Conservation (phyloP, 371 early-diverging fungal species). For the Lichtheimia corymbifera region DNA sequence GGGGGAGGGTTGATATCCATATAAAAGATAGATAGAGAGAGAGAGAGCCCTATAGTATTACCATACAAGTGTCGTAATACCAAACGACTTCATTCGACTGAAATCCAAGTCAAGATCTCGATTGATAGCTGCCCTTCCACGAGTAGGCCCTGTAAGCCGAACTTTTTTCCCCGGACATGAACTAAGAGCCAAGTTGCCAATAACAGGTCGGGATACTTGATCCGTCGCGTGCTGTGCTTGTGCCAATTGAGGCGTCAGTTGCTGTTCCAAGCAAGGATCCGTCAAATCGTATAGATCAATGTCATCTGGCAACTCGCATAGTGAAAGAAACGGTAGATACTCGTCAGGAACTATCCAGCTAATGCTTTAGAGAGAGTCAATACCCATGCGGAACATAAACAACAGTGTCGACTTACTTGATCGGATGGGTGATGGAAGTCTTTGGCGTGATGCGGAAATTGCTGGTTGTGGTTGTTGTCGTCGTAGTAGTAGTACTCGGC, state of each 20-base stretch:
- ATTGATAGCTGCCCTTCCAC: constrained; percentile 74
- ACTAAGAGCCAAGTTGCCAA: constrained; percentile 70
- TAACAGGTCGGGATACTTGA: background rate
- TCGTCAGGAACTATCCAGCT: constrained; percentile 60
- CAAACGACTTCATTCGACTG: constrained; percentile 58
- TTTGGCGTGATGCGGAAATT: constrained; percentile 23
- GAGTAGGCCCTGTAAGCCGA: constrained; percentile 73
- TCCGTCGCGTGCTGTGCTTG: constrained; percentile 7
- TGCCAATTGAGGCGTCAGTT: constrained; percentile 7
- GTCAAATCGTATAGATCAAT: constrained; percentile 46
- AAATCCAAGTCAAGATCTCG: constrained; percentile 77
- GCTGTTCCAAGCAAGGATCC: constrained; percentile 25
- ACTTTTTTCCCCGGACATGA: constrained; percentile 88
- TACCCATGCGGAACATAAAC: background rate
- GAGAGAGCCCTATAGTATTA: constrained; percentile 28
- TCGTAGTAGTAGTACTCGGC: background rate
- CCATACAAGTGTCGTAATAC: constrained; percentile 73
- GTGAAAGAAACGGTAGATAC: constrained; percentile 34
- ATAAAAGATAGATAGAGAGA: background rate
- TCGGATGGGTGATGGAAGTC: constrained; percentile 59
- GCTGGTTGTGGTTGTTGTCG: constrained; percentile 8
- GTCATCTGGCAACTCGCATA: constrained; percentile 30
- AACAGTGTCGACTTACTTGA: constrained; percentile 38
- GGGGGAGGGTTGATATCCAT: too few relatives aligned
- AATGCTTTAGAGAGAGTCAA: constrained; percentile 30